Conservation (phyloP, 2,329 filamentous ascomycete species). For the Ophiocordyceps unilateralis region DNA sequence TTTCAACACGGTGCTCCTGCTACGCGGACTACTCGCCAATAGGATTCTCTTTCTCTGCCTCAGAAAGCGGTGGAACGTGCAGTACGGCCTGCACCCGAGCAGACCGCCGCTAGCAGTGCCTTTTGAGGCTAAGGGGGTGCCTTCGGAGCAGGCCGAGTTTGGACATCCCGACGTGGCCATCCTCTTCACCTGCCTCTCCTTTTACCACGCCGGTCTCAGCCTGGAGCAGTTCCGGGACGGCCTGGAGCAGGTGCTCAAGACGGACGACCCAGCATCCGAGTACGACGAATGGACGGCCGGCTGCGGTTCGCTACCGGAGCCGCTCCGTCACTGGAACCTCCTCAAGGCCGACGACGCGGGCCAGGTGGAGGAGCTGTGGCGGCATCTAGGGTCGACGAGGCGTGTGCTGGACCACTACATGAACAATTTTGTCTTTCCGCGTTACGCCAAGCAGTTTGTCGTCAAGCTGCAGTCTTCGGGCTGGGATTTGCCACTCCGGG, state of each 20-base stretch:
- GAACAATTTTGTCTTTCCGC: constrained; percentile 47
- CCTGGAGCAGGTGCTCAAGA: constrained; percentile 28
- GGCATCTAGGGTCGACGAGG: constrained; percentile 27
- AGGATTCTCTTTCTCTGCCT: constrained; percentile 41
- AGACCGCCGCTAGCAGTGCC: constrained; percentile 14
- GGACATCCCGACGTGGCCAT: constrained; percentile 50
- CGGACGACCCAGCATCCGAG: constrained; percentile 36
- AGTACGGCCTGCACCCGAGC: constrained; percentile 38
- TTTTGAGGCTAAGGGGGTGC: background rate
- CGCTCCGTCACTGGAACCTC: constrained; percentile 31
- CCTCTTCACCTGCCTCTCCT: constrained; percentile 44
- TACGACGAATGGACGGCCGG: constrained; percentile 33
- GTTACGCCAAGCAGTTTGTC: constrained; percentile 45
- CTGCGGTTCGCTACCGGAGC: constrained; percentile 22
- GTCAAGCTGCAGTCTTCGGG: constrained; percentile 46
- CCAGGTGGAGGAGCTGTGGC: constrained; percentile 33
- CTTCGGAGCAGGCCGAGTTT: constrained; percentile 1
- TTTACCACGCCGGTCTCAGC: constrained; percentile 45
- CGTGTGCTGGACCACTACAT: constrained; percentile 41
- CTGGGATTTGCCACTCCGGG: constrained; percentile 45
- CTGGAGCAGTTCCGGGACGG: constrained; percentile 12
- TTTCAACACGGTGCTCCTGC: constrained; percentile 24
- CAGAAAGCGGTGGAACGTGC: constrained; percentile 49
- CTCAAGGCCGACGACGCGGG: constrained; percentile 41
- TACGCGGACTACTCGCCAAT: constrained; percentile 46